These are phyloP conservation scores for Leptodontidium sp. DNA, from an alignment of 2,329 filamentous ascomycete genomes.

Conservation along the genomic window DNA sequence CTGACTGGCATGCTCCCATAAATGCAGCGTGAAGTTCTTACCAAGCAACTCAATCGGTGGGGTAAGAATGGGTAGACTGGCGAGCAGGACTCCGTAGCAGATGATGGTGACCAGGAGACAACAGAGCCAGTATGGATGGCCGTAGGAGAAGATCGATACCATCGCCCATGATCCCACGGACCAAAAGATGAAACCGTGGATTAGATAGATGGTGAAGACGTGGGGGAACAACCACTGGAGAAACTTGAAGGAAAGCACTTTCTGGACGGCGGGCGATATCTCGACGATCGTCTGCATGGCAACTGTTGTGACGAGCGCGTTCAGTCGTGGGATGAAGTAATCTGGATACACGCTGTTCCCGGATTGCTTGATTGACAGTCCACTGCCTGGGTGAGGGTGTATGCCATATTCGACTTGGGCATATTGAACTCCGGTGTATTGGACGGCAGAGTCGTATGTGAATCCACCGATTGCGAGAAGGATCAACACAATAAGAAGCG, in stretches of 20 bases:
- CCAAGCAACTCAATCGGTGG: background rate
- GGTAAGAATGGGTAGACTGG: background rate
- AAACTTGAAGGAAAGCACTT: slow-evolving; percentile 50
- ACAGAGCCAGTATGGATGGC: background rate
- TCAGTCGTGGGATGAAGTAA: background rate
- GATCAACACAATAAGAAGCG: background rate
- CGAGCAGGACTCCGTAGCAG: background rate
- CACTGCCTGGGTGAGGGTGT: background rate
- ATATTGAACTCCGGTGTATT: background rate
- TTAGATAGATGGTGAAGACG: slow-evolving; percentile 58
- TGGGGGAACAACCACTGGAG: slow-evolving; percentile 56
- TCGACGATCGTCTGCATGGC: slow-evolving; percentile 49
- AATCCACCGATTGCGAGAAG: background rate
- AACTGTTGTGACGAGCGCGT: slow-evolving; percentile 31
- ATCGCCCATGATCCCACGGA: slow-evolving; percentile 36
- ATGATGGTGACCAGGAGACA: background rate
- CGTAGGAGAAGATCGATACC: background rate
- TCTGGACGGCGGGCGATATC: slow-evolving; percentile 50
- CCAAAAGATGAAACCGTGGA: slow-evolving; percentile 53
- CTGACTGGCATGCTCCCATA: no score
- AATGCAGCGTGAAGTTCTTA: background rate
- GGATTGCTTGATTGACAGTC: background rate
- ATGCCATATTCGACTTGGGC: background rate
- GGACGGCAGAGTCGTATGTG: background rate
- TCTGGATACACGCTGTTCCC: background rate